Evolutionary conservation across 345 rosid species (phyloP), one percentile per base, ranked within the genome.

Genomic region (Lenwebbia sp.): DNA sequence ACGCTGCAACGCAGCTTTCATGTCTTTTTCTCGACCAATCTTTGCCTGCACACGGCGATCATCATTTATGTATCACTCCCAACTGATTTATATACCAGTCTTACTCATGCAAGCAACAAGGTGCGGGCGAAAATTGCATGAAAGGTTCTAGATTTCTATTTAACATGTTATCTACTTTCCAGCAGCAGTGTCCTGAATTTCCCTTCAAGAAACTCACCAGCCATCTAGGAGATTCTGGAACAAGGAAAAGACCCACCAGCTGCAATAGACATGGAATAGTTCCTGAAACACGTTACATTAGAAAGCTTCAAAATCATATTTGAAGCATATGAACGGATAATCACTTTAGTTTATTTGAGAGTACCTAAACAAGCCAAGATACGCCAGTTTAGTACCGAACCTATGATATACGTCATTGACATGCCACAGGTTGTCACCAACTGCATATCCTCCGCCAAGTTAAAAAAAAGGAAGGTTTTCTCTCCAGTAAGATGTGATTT

Each of bases 221-320:
- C 92, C 92, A 90, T 60, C 90, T 87, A 22, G 90, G 92, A 25
- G 92, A 90, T 44, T 90, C 92, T 23, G 90, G 90, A 85, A 87
- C 83, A 40, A 88, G 87, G 51, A 87, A 90, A 40, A 88, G 54
- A 70, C 90, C 86, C 15, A 85, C 19, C 7, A 90, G 70, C 78
- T 88, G 92, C 50, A 87, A 11, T 22, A 88, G 21, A 28, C 87
- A 85, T 26, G 90, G 89, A 60, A 86, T 30, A 41, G 84, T 65
- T 26, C 89, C 89, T 88, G 85, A 84, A 85, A 85, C 76, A 65
- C 22, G 23, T 65, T 30, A 37, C 41, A 30, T 15, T 11, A 65
- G 76, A 65, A 30, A 65, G 76, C 76, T 30, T 65, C 0, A 30
- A 65, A 65, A 65, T 65, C 41, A 37, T 81, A 55, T 21, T 15